These are phyloP conservation scores for Lichtheimia hyalospora DNA, from an alignment of 371 early-diverging fungal genomes.

Conservation along the genomic window DNA sequence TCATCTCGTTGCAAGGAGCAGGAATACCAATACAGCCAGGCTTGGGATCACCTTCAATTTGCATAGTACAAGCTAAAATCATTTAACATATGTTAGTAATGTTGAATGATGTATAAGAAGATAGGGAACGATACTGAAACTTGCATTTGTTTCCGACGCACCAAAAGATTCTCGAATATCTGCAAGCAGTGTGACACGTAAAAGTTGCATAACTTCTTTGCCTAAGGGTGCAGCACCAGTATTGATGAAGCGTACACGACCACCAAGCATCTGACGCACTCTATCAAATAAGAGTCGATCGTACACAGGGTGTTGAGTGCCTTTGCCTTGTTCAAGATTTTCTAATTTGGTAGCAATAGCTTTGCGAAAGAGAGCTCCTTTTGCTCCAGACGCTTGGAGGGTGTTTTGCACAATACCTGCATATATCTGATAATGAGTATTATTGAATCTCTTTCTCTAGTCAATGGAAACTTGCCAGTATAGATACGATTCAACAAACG, in stretches of 20 bases:
- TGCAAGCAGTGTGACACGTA: conserved; percentile 78
- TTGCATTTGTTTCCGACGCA: conserved; percentile 81
- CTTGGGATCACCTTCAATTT: conserved; percentile 38
- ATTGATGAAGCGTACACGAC: conserved; percentile 75
- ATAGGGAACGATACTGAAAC: conserved; percentile 33
- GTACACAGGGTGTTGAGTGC: conserved; percentile 74
- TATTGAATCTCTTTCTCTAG: conserved; percentile 73
- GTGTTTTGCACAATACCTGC: too few relatives aligned
- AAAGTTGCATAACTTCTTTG: conserved; percentile 80
- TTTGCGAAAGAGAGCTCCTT: conserved; percentile 57
- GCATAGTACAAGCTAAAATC: conserved; percentile 38
- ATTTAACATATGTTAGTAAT: too few relatives aligned
- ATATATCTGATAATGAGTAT: conserved; percentile 40
- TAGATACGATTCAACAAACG: conserved; percentile 91
- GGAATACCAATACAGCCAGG: conserved; percentile 80
- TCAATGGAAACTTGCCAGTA: conserved; percentile 73
- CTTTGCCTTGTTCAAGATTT: conserved; percentile 57
- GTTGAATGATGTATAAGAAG: too few relatives aligned
- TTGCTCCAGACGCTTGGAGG: conserved; percentile 24
- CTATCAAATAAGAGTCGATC: conserved; percentile 91
- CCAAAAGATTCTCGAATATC: conserved; percentile 84
- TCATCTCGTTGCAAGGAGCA: conserved; percentile 64
- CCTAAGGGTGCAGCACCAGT: conserved; percentile 95
- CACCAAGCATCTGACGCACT: conserved; percentile 86
- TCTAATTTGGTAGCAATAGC: conserved; percentile 55